Conservation (phyloP, 1,284 basidiomycete genomes). For the Hemileia vastatrix region DNA sequence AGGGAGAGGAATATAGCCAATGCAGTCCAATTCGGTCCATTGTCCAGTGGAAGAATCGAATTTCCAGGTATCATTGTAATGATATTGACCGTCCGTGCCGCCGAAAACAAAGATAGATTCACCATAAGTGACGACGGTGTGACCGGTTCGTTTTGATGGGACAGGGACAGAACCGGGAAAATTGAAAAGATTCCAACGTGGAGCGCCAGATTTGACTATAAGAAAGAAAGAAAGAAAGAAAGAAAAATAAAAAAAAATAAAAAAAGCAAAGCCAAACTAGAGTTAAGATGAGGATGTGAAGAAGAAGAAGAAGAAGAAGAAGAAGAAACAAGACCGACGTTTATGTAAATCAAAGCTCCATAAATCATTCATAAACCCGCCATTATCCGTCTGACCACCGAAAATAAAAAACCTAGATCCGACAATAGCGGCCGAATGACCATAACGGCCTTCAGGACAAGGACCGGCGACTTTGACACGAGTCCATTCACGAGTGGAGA, state of each 20-base stretch:
- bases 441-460: conserved; percentile 78
- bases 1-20: conserved; percentile 92
- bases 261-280: background rate
- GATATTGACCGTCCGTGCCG: conserved; percentile 94
- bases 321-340: conserved; percentile 51
- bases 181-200: conserved; percentile 37
- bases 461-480: conserved; percentile 65
- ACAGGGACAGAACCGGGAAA: conserved; percentile 61
- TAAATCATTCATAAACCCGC: conserved; percentile 76
- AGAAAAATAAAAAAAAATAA: conserved; percentile 6
- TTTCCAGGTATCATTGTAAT: conserved; percentile 99
- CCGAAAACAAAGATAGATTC: conserved; percentile 88
- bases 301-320: background rate
- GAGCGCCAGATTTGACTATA: conserved; percentile 49
- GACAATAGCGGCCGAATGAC: conserved; percentile 87
- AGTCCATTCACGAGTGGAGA: conserved; percentile 89
- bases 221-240: too few species aligned
- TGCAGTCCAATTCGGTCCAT: conserved; percentile 92
- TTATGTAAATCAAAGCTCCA: conserved; percentile 96
- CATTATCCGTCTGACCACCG: conserved; percentile 89
- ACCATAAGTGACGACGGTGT: conserved; percentile 74
- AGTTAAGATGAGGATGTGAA: too few species aligned
- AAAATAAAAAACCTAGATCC: conserved; percentile 89
- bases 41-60: conserved; percentile 71
- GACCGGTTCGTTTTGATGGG: conserved; percentile 83